Base-by-base conservation (phyloP, 306 rosid genomes). In the Vicia villosa region DNA sequence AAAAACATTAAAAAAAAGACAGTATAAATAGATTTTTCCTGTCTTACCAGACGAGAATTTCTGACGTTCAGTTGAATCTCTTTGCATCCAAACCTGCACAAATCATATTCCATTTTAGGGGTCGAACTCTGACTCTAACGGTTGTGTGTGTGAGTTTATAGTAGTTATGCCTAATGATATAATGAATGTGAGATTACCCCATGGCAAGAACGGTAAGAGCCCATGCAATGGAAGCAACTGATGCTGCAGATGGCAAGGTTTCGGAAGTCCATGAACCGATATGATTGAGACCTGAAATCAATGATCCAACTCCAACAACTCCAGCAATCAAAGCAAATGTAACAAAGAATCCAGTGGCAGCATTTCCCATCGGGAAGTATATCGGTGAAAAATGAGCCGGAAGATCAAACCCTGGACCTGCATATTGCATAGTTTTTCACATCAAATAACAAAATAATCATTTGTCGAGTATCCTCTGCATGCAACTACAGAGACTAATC, bases 321-420 rank as follows among this genome's bases (percentile, higher is more conserved):
- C 88, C 97, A 37, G 97, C 99, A 0, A 95, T 32, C 81, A 89
- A 74, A 63, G 97, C 87, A 72, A 89, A 95, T 19, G 80, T 84
- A 46, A 91, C 99, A 49, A 91, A 91, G 87, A 95, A 95, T 10
- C 99, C 99, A 16, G 99, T 95, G 4, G 99, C 97, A 50, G 91
- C 99, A 72, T 95, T 95, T 67, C 97, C 99, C 91, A 95, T 91
- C 0, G 97, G 97, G 22, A 95, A 95, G 77, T 83, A 80, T 68
- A 95, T 87, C 4, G 99, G 99, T 7, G 97, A 84, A 77, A 95
- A 94, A 80, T 94, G 97, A 1, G 96, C 93, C 0, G 97, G 99
- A 19, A 89, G 92, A 14, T 78, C 62, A 38, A 80, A 45, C 41
- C 79, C 95, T 51, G 88, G 54, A 51, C 96, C 97, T 94, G 85